Evolutionary conservation across 192 early-diverging fungal genomes (phyloP).

Genomic region (Podila epigama): DNA sequence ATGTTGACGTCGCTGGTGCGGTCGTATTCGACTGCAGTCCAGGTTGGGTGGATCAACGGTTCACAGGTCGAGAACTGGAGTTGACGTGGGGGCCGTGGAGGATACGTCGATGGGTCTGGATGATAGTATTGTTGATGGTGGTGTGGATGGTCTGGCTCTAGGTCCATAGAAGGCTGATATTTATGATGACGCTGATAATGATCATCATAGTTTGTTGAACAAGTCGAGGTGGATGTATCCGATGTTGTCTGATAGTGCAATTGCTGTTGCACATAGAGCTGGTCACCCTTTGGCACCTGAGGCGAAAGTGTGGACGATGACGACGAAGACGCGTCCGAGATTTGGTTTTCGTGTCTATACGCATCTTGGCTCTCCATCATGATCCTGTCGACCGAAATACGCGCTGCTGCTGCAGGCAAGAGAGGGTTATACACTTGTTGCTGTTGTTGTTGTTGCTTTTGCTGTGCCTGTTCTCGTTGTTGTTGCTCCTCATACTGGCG

Average conservation of each 20-base stretch:
- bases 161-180: not conserved
- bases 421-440: conserved; percentile 4
- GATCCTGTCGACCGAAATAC: conserved; percentile 26
- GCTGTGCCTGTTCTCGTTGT: no score
- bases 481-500: no score
- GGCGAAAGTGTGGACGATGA: not conserved
- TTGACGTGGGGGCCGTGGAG: conserved; percentile 28
- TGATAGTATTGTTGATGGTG: conserved; percentile 25
- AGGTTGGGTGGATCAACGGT: conserved; percentile 71
- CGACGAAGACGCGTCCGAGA: conserved; percentile 6
- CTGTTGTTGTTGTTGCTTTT: no score
- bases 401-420: conserved; percentile 23
- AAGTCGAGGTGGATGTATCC: not conserved
- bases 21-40: conserved; percentile 83
- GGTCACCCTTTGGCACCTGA: not conserved
- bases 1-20: conserved; percentile 82
- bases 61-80: conserved; percentile 56
- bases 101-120: conserved; percentile 19
- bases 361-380: conserved; percentile 4
- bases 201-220: not conserved
- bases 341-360: conserved; percentile 5
- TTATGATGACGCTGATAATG: not conserved
- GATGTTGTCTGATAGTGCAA: not conserved
- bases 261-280: not conserved
- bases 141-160: conserved; percentile 3